Percentiles rank a stretch among this genome's conserved stretches.
Conservation (phyloP, 2,329 filamentous ascomycete species). For the Amauroascus niger region DNA sequence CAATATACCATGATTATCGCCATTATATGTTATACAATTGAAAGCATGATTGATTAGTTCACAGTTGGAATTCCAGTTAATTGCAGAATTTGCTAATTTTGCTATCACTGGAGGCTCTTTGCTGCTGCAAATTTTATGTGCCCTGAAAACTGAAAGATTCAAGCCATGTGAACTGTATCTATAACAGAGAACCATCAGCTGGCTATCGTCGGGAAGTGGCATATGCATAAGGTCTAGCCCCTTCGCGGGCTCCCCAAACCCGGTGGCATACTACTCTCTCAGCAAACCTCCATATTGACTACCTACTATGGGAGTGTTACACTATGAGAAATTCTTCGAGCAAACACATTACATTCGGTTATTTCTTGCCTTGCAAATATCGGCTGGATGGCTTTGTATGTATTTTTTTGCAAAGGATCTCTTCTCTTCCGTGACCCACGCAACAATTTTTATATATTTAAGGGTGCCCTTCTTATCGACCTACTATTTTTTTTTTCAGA, state of each 20-base stretch:
- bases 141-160: background rate
- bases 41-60: background rate
- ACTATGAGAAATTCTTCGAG: background rate
- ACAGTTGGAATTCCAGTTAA: background rate
- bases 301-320: background rate
- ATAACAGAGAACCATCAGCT: background rate
- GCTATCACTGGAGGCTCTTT: background rate
- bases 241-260: background rate
- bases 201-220: background rate
- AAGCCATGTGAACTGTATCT: background rate
- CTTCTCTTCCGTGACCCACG: no score
- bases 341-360: background rate
- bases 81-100: background rate
- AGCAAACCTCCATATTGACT: background rate
- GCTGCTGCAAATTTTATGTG: background rate
- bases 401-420: no score
- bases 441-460: no score
- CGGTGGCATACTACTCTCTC: background rate
- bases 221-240: background rate
- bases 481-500: no score
- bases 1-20: conserved; percentile 8
- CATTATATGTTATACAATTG: background rate
- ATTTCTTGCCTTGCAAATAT: background rate
- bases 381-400: no score
- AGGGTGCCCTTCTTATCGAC: no score